Conservation (phyloP, 164 flowering plant genomes). For the Tetrastigma voinierianum region DNA sequence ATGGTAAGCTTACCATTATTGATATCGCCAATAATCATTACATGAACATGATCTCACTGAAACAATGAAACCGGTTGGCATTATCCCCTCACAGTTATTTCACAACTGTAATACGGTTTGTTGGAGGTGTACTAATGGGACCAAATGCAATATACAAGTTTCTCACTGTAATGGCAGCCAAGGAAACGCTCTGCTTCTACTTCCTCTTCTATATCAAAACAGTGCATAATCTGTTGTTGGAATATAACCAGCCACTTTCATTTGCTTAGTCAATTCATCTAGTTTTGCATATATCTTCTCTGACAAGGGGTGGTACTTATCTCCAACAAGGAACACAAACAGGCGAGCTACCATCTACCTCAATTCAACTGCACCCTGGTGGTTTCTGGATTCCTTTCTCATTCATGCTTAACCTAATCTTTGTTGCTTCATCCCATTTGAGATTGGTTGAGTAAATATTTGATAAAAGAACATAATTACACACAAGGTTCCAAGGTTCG, state of each 20-base stretch:
- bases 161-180: constrained; percentile 37
- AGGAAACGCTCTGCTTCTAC: constrained; percentile 35
- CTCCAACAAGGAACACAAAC: constrained; percentile 35
- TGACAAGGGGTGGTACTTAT: constrained; percentile 23
- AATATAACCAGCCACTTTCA: constrained; percentile 27
- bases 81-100: constrained; percentile 33
- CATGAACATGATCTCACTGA: constrained; percentile 34
- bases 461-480: constrained; percentile 31
- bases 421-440: constrained; percentile 32
- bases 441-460: constrained; percentile 31
- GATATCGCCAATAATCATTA: constrained; percentile 29
- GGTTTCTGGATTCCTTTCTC: constrained; percentile 23
- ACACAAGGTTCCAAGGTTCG: constrained; percentile 39
- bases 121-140: constrained; percentile 10
- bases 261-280: too few species aligned
- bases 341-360: too few species aligned
- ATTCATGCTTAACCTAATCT: constrained; percentile 28
- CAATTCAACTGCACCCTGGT: constrained; percentile 21
- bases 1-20: background rate
- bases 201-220: constrained; percentile 44
- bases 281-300: constrained; percentile 31
- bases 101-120: constrained; percentile 17
- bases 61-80: constrained; percentile 33
- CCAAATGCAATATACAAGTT: constrained; percentile 40
- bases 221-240: constrained; percentile 31